These are phyloP conservation scores for Boeremia lycopersici DNA, from an alignment of 2,329 filamentous ascomycete genomes.

Conservation along the genomic window DNA sequence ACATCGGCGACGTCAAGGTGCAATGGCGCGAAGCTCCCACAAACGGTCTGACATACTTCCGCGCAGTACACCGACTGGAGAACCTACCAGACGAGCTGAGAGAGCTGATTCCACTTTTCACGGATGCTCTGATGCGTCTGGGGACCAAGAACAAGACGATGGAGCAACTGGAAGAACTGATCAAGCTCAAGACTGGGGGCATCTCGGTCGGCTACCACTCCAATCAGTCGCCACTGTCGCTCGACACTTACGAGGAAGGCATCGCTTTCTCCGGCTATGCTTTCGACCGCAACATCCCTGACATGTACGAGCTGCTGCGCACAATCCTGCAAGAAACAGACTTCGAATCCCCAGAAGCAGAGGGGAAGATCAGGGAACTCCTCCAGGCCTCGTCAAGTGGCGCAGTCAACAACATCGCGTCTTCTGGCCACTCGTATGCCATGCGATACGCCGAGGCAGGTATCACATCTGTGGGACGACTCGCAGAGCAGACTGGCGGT, in stretches of 20 bases:
- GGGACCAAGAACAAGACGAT: constrained; percentile 87
- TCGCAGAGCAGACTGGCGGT: constrained; percentile 86
- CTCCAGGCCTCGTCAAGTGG: constrained; percentile 87
- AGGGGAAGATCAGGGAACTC: constrained; percentile 82
- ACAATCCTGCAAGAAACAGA: constrained; percentile 85
- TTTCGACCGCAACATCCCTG: constrained; percentile 84
- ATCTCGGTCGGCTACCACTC: constrained; percentile 84
- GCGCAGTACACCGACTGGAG: constrained; percentile 80
- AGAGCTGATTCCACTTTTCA: constrained; percentile 85
- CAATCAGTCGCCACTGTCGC: constrained; percentile 76
- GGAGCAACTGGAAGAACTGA: constrained; percentile 93
- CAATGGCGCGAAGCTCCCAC: constrained; percentile 94
- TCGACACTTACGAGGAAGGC: constrained; percentile 76
- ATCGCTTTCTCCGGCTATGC: constrained; percentile 85
- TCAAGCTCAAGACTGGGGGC: constrained; percentile 95
- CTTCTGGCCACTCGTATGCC: constrained; percentile 86
- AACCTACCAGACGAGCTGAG: constrained; percentile 84
- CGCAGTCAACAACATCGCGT: constrained; percentile 88
- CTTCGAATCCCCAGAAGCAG: constrained; percentile 82
- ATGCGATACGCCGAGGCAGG: constrained; percentile 82
- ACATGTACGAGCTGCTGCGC: constrained; percentile 86
- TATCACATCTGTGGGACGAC: constrained; percentile 71
- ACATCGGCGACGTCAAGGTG: constrained; percentile 68
- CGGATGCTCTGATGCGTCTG: constrained; percentile 89
- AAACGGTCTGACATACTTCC: constrained; percentile 95